Evolutionary conservation across 768 basidiomycete genomes (phyloP), one percentile per base, ranked within the genome.

Genomic region (Podaxis sp.): DNA sequence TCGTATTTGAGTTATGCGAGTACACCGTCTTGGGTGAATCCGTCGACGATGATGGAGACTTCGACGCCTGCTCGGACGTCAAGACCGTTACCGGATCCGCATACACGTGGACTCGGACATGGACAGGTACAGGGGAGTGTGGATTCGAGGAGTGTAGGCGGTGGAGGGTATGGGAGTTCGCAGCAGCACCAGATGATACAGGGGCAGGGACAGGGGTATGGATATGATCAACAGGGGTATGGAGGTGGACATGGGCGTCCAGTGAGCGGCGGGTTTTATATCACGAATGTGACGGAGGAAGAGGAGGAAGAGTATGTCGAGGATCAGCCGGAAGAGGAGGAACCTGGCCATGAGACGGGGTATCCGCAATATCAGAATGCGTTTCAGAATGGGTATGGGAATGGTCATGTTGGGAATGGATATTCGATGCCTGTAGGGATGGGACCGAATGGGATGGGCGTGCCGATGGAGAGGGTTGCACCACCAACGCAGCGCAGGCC

Each of bases 1-100:
- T 55, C 52, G 13, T 61, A 61, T 55, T 55, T 61, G 43, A 61
- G 60, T 49, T 61, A 61, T 46, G 60, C 60, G 41, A 55, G 53
- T 49, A 61, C 60, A 24, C 60, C 60, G 1, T 55, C 52, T 12
- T 61, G 60, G 60, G 53, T 47, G 9, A 61, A 61, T 55, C 60
- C 60, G 53, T 55, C 52, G 19, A 61, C 53, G 13, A 61, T 61
- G 60, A 55, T 61, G 27, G 60, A 61, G 40, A 55, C 60, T 12
- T 61, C 53, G 17, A 59, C 57, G 5, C 60, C 60, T 47, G 60
- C 52, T 4, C 37, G 60, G 60, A 37, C 52, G 11, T 27, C 53
- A 9, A 55, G 60, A 22, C 60, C 60, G 5, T 38, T 61, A 55
- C 60, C 60, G 7, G 60, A 61, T 49, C 60, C 60, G 12, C 52